These are phyloP conservation scores for Onygenales sp. DNA, from an alignment of 2,329 filamentous ascomycete genomes.

Conservation along the genomic window DNA sequence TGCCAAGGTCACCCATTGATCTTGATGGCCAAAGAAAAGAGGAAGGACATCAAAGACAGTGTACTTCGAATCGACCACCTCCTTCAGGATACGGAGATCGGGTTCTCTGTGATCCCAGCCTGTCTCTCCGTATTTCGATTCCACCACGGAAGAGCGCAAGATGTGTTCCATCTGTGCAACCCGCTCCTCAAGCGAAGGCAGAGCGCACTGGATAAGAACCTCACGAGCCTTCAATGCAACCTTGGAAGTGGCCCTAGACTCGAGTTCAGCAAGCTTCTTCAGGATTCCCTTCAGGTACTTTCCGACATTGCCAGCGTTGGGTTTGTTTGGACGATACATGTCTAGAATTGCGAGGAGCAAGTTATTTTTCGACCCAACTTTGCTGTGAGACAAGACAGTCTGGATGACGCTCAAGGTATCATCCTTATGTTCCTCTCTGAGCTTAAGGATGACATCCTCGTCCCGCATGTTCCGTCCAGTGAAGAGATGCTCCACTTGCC, in stretches of 20 bases:
- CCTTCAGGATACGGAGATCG: slow-evolving; percentile 82
- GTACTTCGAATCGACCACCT: slow-evolving; percentile 97
- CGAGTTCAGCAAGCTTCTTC: slow-evolving; percentile 80
- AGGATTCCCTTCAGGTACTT: slow-evolving; percentile 79
- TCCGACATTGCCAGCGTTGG: slow-evolving; percentile 74
- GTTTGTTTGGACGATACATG: slow-evolving; percentile 90
- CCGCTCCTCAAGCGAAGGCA: slow-evolving; percentile 92
- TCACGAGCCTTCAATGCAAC: slow-evolving; percentile 95
- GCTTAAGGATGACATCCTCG: slow-evolving; percentile 84
- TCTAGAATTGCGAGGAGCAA: slow-evolving; percentile 85
- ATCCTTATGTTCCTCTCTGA: slow-evolving; percentile 94
- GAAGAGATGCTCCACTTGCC: slow-evolving; percentile 76
- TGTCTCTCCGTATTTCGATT: slow-evolving; percentile 95
- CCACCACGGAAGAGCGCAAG: slow-evolving; percentile 83
- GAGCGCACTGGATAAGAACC: slow-evolving; percentile 90
- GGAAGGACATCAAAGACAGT: slow-evolving; percentile 95
- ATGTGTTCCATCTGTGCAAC: slow-evolving; percentile 98
- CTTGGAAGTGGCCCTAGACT: slow-evolving; percentile 80
- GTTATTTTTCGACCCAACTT: slow-evolving; percentile 87
- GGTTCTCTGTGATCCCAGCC: slow-evolving; percentile 95
- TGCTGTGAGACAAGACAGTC: slow-evolving; percentile 86
- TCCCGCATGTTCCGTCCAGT: slow-evolving; percentile 75
- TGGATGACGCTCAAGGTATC: slow-evolving; percentile 77
- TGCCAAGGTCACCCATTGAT: slow-evolving; percentile 88
- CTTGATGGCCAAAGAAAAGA: slow-evolving; percentile 87